Evolutionary conservation across 2,329 filamentous ascomycete species (phyloP).

Genomic region (Ilyonectria mors-panacis): DNA sequence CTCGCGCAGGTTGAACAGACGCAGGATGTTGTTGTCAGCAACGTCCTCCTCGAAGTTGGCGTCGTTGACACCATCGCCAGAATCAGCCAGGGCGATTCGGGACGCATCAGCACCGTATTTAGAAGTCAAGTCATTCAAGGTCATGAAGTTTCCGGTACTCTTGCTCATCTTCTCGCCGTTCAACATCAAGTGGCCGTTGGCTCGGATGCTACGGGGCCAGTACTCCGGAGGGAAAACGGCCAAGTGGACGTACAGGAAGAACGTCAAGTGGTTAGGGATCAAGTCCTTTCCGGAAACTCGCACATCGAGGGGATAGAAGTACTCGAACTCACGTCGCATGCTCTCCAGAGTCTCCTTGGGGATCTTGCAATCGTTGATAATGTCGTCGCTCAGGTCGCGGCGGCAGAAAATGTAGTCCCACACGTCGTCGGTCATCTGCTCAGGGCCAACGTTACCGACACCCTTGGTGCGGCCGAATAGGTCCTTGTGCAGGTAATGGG

Average conservation of each 20-base stretch:
- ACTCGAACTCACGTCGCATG: slow-evolving; percentile 94
- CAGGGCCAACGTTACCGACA: slow-evolving; percentile 77
- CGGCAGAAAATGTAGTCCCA: slow-evolving; percentile 97
- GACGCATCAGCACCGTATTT: slow-evolving; percentile 97
- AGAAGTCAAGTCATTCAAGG: slow-evolving; percentile 84
- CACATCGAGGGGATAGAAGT: slow-evolving; percentile 95
- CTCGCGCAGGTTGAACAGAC: slow-evolving; percentile 84
- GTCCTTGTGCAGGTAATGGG: slow-evolving; percentile 82
- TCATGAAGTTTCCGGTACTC: slow-evolving; percentile 97
- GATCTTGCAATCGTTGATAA: slow-evolving; percentile 78
- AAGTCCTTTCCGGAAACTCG: slow-evolving; percentile 93
- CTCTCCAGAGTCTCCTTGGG: slow-evolving; percentile 79
- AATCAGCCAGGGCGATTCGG: slow-evolving; percentile 92
- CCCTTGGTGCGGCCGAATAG: slow-evolving; percentile 85
- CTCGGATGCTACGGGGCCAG: slow-evolving; percentile 89
- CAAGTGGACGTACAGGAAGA: slow-evolving; percentile 94
- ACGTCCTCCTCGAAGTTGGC: slow-evolving; percentile 98
- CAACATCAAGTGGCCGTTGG: slow-evolving; percentile 93
- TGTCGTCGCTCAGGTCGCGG: slow-evolving; percentile 76
- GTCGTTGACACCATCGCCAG: slow-evolving; percentile 93
- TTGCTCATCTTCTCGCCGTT: slow-evolving; percentile 99
- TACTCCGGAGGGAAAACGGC: slow-evolving; percentile 90
- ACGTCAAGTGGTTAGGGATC: slow-evolving; percentile 94
- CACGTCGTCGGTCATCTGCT: slow-evolving; percentile 94
- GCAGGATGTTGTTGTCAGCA: slow-evolving; percentile 91